A percentile compares a stretch with the other conserved stretches of the same genome.
These are phyloP conservation scores for Paragyromitra xinjiangensis DNA, from an alignment of 495 filamentous ascomycete species.

Conservation along the genomic window DNA sequence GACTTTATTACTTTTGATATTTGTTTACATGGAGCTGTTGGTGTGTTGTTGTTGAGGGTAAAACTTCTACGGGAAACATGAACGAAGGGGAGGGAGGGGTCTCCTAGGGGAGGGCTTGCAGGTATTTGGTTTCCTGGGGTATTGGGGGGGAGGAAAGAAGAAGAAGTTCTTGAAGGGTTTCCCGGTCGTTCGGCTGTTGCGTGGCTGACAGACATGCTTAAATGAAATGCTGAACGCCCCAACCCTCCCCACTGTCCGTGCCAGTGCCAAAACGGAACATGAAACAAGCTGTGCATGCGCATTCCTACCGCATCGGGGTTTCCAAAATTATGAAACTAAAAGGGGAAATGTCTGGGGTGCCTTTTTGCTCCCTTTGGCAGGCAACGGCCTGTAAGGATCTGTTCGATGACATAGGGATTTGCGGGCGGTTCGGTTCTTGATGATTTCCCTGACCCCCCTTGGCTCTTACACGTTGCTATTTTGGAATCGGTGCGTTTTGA, in stretches of 20 bases:
- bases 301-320: constrained; percentile 32
- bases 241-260: constrained; percentile 4
- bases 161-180: neutral
- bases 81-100: neutral
- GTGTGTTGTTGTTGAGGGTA: neutral
- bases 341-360: constrained; percentile 7
- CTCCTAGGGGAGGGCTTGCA: neutral
- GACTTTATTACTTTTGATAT: neutral
- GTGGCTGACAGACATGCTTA: constrained; percentile 33
- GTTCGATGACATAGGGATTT: constrained; percentile 47
- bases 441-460: no score
- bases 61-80: neutral
- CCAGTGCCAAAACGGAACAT: constrained; percentile 41
- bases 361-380: constrained; percentile 22
- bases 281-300: constrained; percentile 19
- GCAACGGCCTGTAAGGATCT: constrained; percentile 20
- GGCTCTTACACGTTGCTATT: neutral
- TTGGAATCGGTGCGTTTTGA: neutral
- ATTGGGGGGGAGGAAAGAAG: neutral
- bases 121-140: neutral
- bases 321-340: constrained; percentile 46
- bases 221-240: constrained; percentile 30
- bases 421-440: constrained; percentile 7
- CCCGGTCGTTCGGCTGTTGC: constrained; percentile 8
- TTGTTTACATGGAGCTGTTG: constrained; percentile 37